Evolutionary conservation across 495 filamentous ascomycete species (phyloP), one percentile per base, ranked within the genome.

Genomic region (Penicillium silybi): DNA sequence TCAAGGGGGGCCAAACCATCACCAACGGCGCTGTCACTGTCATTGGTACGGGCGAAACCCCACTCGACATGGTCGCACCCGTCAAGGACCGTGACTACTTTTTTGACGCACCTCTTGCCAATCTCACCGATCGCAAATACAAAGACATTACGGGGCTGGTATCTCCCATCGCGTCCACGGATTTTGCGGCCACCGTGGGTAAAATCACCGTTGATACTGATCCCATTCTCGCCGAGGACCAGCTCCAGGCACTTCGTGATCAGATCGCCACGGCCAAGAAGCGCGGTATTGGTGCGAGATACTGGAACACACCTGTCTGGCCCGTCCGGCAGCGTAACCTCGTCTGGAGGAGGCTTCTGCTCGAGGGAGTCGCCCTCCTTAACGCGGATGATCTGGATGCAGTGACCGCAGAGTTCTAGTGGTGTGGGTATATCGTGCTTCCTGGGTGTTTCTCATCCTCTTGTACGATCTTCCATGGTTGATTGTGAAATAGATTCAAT

Each of bases 371-470:
- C 10, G 81, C 83, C 42, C 68, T 91, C 37, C 67, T 95, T 44
- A 92, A 90, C 68, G 88, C 84, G 0, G 89, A 95, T 73, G 87
- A 93, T 68, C 62, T 95, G 37, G 68, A 79, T 54, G 80, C 70
- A 32, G 83, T 76, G 22, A 65, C 73, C 6, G 56, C 64, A 20
- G 74, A 62, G 27, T 74, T 74, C 35, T 74, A 48, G 35, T 8
- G 11, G 19, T 15, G 7, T 26, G 41, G 41, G 25, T 23, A 43
- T 23, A 25, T 4, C 3, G 37, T 19, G 4, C 37, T 18, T 18
- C 5, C 0, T 11, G 37, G 37, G 37, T 39, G 9, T 18, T 17
- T 3, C 16, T 17, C 37, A 18, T 39, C n/a, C 10, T 18, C n/a
- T 39, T 19, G 37, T 18, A 17, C 16, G 6, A 39, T 17, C 16